Evolutionary conservation across 2,329 filamentous ascomycete species (phyloP), one percentile per base, ranked within the genome.

Genomic region (Ophiosphaerella herpotricha): DNA sequence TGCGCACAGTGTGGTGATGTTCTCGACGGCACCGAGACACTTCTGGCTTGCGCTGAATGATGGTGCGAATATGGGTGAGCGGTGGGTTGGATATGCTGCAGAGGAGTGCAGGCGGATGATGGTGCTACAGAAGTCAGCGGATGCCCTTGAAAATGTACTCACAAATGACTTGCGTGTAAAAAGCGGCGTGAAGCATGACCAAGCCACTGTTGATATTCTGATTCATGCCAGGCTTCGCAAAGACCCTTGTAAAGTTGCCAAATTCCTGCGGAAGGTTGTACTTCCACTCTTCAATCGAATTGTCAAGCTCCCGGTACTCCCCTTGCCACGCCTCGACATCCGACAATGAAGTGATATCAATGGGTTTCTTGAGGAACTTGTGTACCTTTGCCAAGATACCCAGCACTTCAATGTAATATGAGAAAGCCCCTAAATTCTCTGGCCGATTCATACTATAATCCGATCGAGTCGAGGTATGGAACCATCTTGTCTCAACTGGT

Each of bases 311-410:
- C 60, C 90, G 88, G 73, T 96, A 96, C 40, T 89, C 86, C 60
- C 87, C 81, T 73, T 96, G 91, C 92, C 92, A 96, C 68, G 87
- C 82, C 70, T 96, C 90, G 5, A 96, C 92, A 61, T 96, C 92
- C 5, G 86, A 84, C 8, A 91, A 76, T 7, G 89, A 88, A 40
- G 88, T 88, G 53, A 96, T 96, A 66, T 96, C 91, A 29, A 96
- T 90, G 0, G 92, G 91, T 59, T 88, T 86, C 70, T 95, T 95
- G 48, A 96, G 76, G 60, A 96, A 96, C 44, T 88, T 84, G 75
- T 97, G 92, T 46, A 96, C 91, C 57, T 89, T 86, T 45, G 90
- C 92, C 2, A 96, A 78, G 44, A 96, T 92, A 2, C 90, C 90
- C 4, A 96, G 78, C 14, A 96, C 88, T 70, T 96, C 92, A 52